These are phyloP conservation scores for Venturia aucupariae DNA, from an alignment of 2,329 filamentous ascomycete species.

Conservation along the genomic window DNA sequence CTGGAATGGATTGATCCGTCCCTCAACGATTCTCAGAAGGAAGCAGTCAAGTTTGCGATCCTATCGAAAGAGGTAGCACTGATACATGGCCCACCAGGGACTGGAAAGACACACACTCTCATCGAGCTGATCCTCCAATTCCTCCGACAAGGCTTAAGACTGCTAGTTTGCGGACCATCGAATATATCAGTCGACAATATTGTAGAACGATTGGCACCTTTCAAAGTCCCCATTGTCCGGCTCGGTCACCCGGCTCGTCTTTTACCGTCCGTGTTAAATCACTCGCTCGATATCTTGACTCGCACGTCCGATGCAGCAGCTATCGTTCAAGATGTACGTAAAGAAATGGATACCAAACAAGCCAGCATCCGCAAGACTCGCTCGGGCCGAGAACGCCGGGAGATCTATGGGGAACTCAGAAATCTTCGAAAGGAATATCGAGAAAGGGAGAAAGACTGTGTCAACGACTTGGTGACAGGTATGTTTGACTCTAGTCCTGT, in stretches of 20 bases:
- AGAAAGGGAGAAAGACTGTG: constrained; percentile 72
- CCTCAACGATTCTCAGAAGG: constrained; percentile 53
- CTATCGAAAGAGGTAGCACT: constrained; percentile 72
- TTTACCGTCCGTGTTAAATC: constrained; percentile 75
- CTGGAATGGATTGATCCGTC: constrained; percentile 47
- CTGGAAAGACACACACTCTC: constrained; percentile 92
- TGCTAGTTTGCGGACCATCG: constrained; percentile 91
- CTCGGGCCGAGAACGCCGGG: constrained; percentile 66
- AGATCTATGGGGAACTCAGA: constrained; percentile 77
- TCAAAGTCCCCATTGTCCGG: constrained; percentile 78
- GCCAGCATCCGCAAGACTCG: constrained; percentile 80
- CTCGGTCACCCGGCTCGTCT: constrained; percentile 88
- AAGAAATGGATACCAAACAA: constrained; percentile 89
- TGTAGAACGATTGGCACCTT: constrained; percentile 77
- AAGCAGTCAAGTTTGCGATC: constrained; percentile 69
- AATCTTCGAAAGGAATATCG: constrained; percentile 82
- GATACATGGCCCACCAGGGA: constrained; percentile 92
- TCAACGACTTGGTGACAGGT: constrained; percentile 55
- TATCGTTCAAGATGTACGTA: constrained; percentile 81
- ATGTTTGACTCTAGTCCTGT: constrained; percentile 35
- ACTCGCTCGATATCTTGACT: constrained; percentile 85
- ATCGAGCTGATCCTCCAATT: constrained; percentile 94
- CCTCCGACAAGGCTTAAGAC: constrained; percentile 59
- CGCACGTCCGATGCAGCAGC: constrained; percentile 81
- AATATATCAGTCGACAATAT: constrained; percentile 99